Percentiles rank a stretch among this genome's conserved stretches.
These are phyloP conservation scores for Penicillium sp. DNA, from an alignment of 2,329 filamentous ascomycete species.

Conservation along the genomic window DNA sequence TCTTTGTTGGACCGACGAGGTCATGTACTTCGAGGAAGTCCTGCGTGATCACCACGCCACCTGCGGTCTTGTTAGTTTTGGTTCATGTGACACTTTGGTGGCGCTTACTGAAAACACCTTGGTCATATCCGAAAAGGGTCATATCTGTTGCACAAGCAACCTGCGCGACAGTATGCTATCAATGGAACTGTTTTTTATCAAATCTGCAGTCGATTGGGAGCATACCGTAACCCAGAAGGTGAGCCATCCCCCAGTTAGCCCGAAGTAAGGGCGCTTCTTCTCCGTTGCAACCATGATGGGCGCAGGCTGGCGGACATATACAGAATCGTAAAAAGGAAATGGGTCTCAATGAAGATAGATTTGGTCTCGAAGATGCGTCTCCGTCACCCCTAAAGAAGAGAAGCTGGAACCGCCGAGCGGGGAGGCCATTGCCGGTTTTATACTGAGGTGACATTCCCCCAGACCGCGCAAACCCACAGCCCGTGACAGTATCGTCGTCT, in stretches of 20 bases:
- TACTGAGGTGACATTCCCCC: no score
- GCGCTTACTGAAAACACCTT: conserved; percentile 50
- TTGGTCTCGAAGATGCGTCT: no score
- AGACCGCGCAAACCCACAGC: no score
- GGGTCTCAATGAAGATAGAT: no score
- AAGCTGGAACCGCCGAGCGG: no score
- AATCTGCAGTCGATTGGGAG: conserved; percentile 7
- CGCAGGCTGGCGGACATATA: no score
- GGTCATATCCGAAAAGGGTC: conserved; percentile 46
- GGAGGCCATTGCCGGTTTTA: no score
- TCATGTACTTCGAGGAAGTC: conserved; percentile 52
- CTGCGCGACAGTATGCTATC: conserved; percentile 19
- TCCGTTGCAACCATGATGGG: no score
- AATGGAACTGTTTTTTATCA: not conserved
- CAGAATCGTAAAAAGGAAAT: no score
- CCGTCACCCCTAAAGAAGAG: no score
- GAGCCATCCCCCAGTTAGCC: conserved; percentile 54
- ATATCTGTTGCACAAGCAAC: conserved; percentile 45
- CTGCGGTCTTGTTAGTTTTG: conserved; percentile 18
- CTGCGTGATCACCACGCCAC: conserved; percentile 54
- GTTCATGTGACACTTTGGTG: not conserved
- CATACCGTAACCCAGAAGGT: conserved; percentile 55
- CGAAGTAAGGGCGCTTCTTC: conserved; percentile 49
- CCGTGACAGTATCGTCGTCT: no score
- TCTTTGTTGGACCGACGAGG: conserved; percentile 40